These are phyloP conservation scores for Aphanoascus verrucosus DNA, from an alignment of 2,329 filamentous ascomycete species.

Conservation along the genomic window DNA sequence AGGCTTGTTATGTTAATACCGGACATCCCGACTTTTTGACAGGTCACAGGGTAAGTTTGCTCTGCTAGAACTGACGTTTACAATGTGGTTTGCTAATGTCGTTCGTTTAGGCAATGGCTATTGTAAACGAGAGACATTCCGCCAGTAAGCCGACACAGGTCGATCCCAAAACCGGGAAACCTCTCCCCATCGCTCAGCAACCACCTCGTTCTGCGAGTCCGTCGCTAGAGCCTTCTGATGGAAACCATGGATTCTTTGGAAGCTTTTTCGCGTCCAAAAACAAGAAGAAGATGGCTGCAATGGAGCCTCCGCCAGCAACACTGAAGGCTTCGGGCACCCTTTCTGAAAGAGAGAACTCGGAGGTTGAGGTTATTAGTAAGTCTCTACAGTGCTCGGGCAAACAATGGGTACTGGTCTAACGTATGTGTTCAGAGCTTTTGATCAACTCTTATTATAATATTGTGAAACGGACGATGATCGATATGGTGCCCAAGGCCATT, in stretches of 20 bases:
- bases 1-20: slow-evolving; percentile 95
- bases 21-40: slow-evolving; percentile 97
- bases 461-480: slow-evolving; percentile 95
- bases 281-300: slow-evolving; percentile 99
- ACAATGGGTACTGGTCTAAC: slow-evolving; percentile 2
- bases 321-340: slow-evolving; percentile 90
- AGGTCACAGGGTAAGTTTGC: slow-evolving; percentile 61
- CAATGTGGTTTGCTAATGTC: neutral
- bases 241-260: slow-evolving; percentile 81
- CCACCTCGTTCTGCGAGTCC: slow-evolving; percentile 69
- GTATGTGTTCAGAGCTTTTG: slow-evolving; percentile 57
- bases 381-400: slow-evolving; percentile 19
- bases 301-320: slow-evolving; percentile 87
- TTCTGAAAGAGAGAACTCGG: slow-evolving; percentile 85
- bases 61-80: neutral
- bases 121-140: slow-evolving; percentile 86
- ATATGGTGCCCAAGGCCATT: slow-evolving; percentile 99
- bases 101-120: slow-evolving; percentile 67
- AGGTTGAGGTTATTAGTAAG: slow-evolving; percentile 97
- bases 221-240: slow-evolving; percentile 50
- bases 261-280: slow-evolving; percentile 99
- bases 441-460: slow-evolving; percentile 98
- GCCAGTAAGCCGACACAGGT: slow-evolving; percentile 79
- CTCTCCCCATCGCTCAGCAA: slow-evolving; percentile 54
- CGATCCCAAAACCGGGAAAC: slow-evolving; percentile 97